Conservation (phyloP, 768 basidiomycete genomes). For the Tulasnella sp. region DNA sequence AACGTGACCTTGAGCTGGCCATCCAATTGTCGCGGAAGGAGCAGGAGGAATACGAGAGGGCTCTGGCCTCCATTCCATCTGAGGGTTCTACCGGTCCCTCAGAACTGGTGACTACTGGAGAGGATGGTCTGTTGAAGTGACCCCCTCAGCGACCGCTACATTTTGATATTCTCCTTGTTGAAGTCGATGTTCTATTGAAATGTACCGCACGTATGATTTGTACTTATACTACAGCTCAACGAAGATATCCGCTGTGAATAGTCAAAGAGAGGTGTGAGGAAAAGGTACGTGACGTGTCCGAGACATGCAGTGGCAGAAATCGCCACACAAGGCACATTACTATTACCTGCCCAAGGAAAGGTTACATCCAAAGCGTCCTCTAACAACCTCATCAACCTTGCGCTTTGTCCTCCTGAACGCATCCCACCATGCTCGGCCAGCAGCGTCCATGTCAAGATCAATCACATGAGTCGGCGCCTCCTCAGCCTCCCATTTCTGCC, state of each 20-base stretch:
- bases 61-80: not conserved
- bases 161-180: too few relatives aligned
- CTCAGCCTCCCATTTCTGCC: slow-evolving; percentile 40
- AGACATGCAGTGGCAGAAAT: too few relatives aligned
- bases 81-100: not conserved
- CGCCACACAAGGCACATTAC: too few relatives aligned
- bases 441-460: slow-evolving; percentile 27
- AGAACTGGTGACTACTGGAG: too few relatives aligned
- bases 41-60: slow-evolving; percentile 20
- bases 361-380: slow-evolving; percentile 59
- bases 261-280: too few relatives aligned
- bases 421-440: slow-evolving; percentile 59
- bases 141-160: too few relatives aligned
- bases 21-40: slow-evolving; percentile 30
- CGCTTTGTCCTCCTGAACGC: slow-evolving; percentile 58
- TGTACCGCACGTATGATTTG: too few relatives aligned
- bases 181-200: too few relatives aligned
- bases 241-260: too few relatives aligned
- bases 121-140: too few relatives aligned
- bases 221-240: too few relatives aligned
- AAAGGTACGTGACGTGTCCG: too few relatives aligned
- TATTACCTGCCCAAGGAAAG: slow-evolving; percentile 27
- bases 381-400: slow-evolving; percentile 50
- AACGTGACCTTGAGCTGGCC: slow-evolving; percentile 27
- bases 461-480: slow-evolving; percentile 31